Evolutionary conservation across 1,284 basidiomycete species (phyloP), one percentile per base, ranked within the genome.

Genomic region (Entoloma clypeatum): DNA sequence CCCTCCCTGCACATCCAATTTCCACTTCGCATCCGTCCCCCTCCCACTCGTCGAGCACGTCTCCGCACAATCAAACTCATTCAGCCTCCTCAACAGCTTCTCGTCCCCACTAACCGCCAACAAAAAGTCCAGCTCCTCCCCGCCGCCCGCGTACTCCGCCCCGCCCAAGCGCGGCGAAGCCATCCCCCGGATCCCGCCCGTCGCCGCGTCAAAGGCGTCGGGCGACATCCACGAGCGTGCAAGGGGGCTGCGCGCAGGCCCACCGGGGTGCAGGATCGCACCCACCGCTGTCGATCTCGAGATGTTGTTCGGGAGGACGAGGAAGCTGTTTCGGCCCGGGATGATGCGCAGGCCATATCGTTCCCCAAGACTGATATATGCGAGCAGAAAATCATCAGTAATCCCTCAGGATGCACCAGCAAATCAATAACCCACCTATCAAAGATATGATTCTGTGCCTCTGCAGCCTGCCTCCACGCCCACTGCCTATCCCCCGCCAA

Each of bases 361-460:
- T 56, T 89, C 86, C 22, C 87, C 87, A 19, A 89, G 74, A 54
- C 82, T 84, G 36, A 36, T 32, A 19, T 16, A 32, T 6, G 17
- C 8, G 33, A 34, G 21, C 28, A 38, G 8, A 10, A 4, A 24
- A n/a, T 33, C 23, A 37, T 29, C 3, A 40, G 23, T 39, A 25
- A 36, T 9, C 11, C 8, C 31, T 16, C 32, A 4, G 8, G 7
- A 11, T 29, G 27, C 30, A 25, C 24, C 27, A 11, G 28, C 22
- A n/a, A 19, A 23, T 29, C 34, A 13, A 22, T 4, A 13, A 51
- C 62, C 35, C 27, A 75, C 75, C 75, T 79, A 59, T 89, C 88
- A 59, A 87, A 92, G 49, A 93, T 88, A 57, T 92, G 85, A 61
- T 92, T 92, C 62, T 92, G 89, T 17, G 89, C 89, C 60, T 92